Evolutionary conservation across 2,329 filamentous ascomycete genomes (phyloP), one percentile per base, ranked within the genome.

Genomic region (Claviceps pusilla): DNA sequence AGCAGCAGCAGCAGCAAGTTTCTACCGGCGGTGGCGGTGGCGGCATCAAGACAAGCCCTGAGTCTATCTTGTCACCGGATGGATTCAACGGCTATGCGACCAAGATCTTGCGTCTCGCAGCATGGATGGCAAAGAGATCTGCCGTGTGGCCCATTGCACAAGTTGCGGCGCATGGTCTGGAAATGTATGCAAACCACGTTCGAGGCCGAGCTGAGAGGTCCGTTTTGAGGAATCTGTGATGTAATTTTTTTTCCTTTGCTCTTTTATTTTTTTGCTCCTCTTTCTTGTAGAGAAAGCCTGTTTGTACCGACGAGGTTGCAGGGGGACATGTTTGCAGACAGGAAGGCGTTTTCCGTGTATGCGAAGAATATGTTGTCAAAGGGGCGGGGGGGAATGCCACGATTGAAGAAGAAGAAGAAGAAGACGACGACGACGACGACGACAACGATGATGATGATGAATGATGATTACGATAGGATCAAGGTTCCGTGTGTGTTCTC

Each of bases 81-180:
- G 77, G 80, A 55, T 74, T 83, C 63, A 82, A 80, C 54, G 89
- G 91, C 41, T 93, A 87, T 66, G 89, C 87, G 31, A 84, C 86
- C 57, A 93, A 90, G 72, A 82, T 96, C 50, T 72, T 96, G 62
- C 80, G 87, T 63, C 79, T 93, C 54, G 93, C 87, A 58, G 87
- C 89, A 50, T 86, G 88, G 69, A 86, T 94, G 77, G 77, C 97
- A 58, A 86, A 90, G 60, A 89, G 89, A 70, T 86, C 88, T 58
- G 86, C 87, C 59, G 88, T 95, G 33, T 98, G 93, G 91, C 90
- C 90, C 67, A 76, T 79, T 14, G 76, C 76, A 39, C 75, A 74
- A 51, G 65, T 80, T 33, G 80, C 79, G 70, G 73, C 76, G 1
- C 71, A 71, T 51, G 80, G 76, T 58, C 69, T 81, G 19, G 76